Percentiles rank a stretch among this genome's conserved stretches.
phyloP scores from a whole-genome alignment of 805 yeast species.

The Barnettozyma wickerhamii region DNA sequence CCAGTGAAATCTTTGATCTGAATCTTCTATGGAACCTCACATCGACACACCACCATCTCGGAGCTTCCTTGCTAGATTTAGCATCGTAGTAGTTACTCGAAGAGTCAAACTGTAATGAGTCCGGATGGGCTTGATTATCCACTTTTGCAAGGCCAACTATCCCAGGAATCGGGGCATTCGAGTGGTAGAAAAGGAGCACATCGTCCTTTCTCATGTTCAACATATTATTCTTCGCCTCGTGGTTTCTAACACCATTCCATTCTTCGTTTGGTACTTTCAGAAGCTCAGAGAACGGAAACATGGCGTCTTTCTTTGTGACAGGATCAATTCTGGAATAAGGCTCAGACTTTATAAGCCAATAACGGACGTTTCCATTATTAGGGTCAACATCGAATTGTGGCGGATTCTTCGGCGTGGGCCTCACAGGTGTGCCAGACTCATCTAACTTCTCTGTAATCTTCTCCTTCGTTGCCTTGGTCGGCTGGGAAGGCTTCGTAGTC shows the following conservation, averaged over 20 bases:
- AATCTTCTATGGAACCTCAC: constrained; percentile 41
- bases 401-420: constrained; percentile 31
- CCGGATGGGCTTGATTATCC: constrained; percentile 33
- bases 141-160: constrained; percentile 47
- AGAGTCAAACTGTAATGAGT: constrained; percentile 36
- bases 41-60: constrained; percentile 57
- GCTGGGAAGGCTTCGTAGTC: neutral
- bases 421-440: constrained; percentile 2
- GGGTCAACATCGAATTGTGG: constrained; percentile 29
- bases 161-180: constrained; percentile 51
- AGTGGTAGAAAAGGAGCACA: constrained; percentile 48
- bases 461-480: no score
- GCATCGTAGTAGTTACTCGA: constrained; percentile 45
- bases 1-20: constrained; percentile 36
- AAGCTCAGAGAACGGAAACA: constrained; percentile 43
- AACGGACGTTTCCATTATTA: constrained; percentile 27
- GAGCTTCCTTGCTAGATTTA: constrained; percentile 36
- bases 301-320: constrained; percentile 42
- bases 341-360: constrained; percentile 56
- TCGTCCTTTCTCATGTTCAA: constrained; percentile 44
- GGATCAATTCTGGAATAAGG: constrained; percentile 46
- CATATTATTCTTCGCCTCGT: constrained; percentile 52
- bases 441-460: no score
- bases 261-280: constrained; percentile 34
- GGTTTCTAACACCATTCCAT: constrained; percentile 62